phyloP scores from a whole-genome alignment of 352 stramenopile species.

The Globisporangium iwayamae region DNA sequence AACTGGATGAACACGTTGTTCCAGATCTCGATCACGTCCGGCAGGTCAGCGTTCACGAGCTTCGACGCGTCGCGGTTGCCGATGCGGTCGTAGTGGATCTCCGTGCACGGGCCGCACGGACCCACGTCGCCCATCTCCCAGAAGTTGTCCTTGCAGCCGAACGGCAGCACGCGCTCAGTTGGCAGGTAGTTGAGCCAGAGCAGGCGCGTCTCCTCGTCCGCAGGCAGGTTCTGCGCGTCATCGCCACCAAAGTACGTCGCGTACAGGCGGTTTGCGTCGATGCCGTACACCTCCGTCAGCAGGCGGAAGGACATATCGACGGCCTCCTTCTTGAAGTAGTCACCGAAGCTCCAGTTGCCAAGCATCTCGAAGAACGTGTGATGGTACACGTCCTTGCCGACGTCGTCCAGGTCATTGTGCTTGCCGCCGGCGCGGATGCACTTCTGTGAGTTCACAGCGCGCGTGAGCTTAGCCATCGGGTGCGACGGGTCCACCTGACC shows the following conservation, averaged over 20 bases:
- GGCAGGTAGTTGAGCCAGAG: constrained; percentile 90
- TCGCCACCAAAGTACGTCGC: constrained; percentile 99
- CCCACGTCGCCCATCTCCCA: constrained; percentile 99
- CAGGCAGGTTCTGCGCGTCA: constrained; percentile 62
- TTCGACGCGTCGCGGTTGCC: constrained; percentile 88
- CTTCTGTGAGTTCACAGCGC: constrained; percentile 97
- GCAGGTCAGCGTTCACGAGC: constrained; percentile 97
- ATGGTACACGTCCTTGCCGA: constrained; percentile 98
- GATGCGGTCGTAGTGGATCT: constrained; percentile 99
- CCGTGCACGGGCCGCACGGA: constrained; percentile 98
- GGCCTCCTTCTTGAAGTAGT: constrained; percentile 99
- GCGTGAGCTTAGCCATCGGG: constrained; percentile 89
- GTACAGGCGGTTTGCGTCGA: constrained; percentile 94
- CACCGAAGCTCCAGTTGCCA: constrained; percentile 98
- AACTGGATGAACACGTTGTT: constrained; percentile 99
- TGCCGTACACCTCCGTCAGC: constrained; percentile 94
- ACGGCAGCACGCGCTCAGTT: constrained; percentile 89
- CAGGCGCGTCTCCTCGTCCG: constrained; percentile 92
- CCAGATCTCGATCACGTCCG: constrained; percentile 99
- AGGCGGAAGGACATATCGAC: constrained; percentile 97
- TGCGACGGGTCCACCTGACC: constrained; percentile 94
- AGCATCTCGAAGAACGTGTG: constrained; percentile 99
- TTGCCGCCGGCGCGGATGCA: constrained; percentile 99
- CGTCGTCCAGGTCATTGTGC: constrained; percentile 99
- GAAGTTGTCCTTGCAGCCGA: constrained; percentile 98